Base-by-base conservation (phyloP, 164 flowering plant species). In the Magnolia changhungtana region DNA sequence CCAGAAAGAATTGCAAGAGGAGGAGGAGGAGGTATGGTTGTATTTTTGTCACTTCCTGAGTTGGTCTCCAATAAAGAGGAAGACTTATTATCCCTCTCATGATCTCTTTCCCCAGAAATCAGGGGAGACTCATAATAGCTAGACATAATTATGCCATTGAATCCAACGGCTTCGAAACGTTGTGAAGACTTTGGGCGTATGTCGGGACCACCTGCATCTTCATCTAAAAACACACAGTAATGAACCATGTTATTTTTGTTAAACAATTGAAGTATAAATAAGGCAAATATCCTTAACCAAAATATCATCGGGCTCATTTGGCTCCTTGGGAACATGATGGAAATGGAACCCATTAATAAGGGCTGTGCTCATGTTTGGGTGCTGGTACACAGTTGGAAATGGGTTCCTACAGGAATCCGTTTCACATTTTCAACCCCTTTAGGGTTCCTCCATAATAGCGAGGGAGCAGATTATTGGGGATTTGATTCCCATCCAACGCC, bases 161-260 rank as follows among this genome's bases (percentile, higher is more conserved):
- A 63, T 49, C 29, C 71, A 65, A 55, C 31, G 18, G 70, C 63
- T 73, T 72, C 73, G 18, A 77, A 63, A 73, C 69, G 67, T 72
- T 70, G 80, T 75, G 78, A 63, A 77, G 81, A 67, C 69, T 76
- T 74, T 23, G 51, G 67, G 55, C 61, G 79, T 68, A 76, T 73
- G 73, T 75, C 73, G 73, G 67, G 52, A 18, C 37, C 80, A 29
- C 63, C 76, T 27, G 69, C 74, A 73, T 79, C 82, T 20, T 76
- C 81, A 63, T 84, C 86, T 84, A 81, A 64, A 55, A 73, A 72
- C 8, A 10, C 6, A 50, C 9, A 19, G 11, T 7, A 11, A 70
- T 49, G 21, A 23, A 70, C 27, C 49, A 20, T 7, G 23, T 50
- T 49, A 70, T 70, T 70, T 18, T 69, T 4, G 8, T n/a, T 11